phyloP scores from a whole-genome alignment of 164 flowering plant genomes.

The Aristolochia contorta region DNA sequence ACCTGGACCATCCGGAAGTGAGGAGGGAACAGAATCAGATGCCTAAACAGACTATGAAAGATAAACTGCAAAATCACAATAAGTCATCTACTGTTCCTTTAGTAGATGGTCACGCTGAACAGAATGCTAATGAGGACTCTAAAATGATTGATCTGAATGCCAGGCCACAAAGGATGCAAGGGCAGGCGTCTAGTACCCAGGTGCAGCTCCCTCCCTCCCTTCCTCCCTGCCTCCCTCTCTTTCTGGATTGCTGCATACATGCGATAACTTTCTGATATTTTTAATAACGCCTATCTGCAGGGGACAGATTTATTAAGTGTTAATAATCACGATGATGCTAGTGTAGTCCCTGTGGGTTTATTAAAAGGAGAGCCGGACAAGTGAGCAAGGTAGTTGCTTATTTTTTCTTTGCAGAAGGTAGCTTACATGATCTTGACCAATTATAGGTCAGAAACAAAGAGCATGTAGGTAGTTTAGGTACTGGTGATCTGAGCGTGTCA shows the following conservation, averaged over 20 bases:
- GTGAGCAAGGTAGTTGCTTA: slow-evolving; percentile 1
- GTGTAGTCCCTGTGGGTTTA: slow-evolving; percentile 44
- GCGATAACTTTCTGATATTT: neutral
- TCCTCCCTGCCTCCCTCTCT: neutral
- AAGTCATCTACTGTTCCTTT: slow-evolving; percentile 25
- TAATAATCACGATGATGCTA: slow-evolving; percentile 31
- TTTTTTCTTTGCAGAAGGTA: no score
- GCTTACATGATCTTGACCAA: no score
- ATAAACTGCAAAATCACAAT: slow-evolving; percentile 35
- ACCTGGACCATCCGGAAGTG: slow-evolving; percentile 23
- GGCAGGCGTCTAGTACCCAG: slow-evolving; percentile 53
- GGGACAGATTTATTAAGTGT: slow-evolving; percentile 29
- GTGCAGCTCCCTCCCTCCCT: slow-evolving; percentile 19
- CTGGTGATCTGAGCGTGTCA: no score
- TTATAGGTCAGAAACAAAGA: no score
- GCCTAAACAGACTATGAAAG: slow-evolving; percentile 21
- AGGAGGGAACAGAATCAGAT: slow-evolving; percentile 34
- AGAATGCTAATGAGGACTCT: slow-evolving; percentile 28
- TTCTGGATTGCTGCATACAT: neutral
- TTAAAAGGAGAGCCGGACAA: slow-evolving; percentile 25
- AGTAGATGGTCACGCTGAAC: slow-evolving; percentile 5
- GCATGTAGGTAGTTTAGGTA: no score
- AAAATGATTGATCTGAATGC: slow-evolving; percentile 72
- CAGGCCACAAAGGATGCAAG: slow-evolving; percentile 45
- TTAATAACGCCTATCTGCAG: slow-evolving; percentile 12